These are phyloP conservation scores for Cruciata laevipes DNA, from an alignment of 257 asterid genomes.

Conservation along the genomic window DNA sequence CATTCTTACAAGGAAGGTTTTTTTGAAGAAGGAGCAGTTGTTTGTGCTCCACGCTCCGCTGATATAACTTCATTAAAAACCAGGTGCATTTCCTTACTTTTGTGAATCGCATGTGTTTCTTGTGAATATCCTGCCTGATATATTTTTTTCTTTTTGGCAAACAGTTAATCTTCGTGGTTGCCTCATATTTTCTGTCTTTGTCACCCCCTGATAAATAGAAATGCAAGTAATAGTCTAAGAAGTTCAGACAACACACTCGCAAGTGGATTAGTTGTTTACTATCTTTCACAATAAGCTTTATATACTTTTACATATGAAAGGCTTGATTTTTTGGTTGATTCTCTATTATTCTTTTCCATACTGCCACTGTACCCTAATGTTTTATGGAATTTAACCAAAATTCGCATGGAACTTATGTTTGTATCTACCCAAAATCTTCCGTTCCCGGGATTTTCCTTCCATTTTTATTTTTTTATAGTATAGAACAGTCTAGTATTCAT, in stretches of 20 bases:
- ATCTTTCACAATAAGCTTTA: neutral
- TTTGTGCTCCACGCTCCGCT: slow-evolving; percentile 59
- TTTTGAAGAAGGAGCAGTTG: slow-evolving; percentile 81
- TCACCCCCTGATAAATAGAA: neutral
- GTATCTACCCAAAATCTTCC: neutral
- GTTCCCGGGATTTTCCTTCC: neutral
- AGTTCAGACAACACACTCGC: too few relatives aligned
- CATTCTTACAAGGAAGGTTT: slow-evolving; percentile 63
- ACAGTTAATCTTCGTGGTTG: neutral
- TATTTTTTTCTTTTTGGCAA: neutral
- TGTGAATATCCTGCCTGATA: too few relatives aligned
- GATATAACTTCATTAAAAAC: slow-evolving; percentile 47
- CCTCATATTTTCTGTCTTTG: slow-evolving; percentile 1
- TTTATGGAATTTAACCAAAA: neutral
- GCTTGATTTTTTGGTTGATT: slow-evolving; percentile 4
- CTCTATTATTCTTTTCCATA: neutral
- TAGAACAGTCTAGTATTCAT: neutral
- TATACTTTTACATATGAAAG: too few relatives aligned
- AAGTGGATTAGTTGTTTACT: neutral
- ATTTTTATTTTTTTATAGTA: neutral
- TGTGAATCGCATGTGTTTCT: neutral
- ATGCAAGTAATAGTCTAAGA: too few relatives aligned
- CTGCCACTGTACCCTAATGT: too few relatives aligned
- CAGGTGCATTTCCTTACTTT: slow-evolving; percentile 31
- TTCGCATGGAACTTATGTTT: neutral